Evolutionary conservation across 2,329 filamentous ascomycete species (phyloP).

Genomic region (Aureobasidium namibiae): DNA sequence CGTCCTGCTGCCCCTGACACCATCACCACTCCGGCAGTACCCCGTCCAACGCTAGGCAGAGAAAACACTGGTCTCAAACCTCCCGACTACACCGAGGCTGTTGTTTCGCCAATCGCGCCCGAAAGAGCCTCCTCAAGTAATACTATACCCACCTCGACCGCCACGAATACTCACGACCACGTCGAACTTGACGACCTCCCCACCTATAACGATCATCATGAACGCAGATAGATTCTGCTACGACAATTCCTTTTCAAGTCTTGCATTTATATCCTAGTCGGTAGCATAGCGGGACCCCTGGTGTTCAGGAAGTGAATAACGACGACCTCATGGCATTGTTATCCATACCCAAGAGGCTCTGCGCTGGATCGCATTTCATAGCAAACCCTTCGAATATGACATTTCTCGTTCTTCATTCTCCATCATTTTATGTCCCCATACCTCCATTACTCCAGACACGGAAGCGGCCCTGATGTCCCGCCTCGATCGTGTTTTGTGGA

Average conservation of each 20-base stretch:
- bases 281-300: neutral
- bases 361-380: neutral
- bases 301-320: neutral
- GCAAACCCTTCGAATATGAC: neutral
- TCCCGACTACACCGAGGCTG: slow-evolving; percentile 32
- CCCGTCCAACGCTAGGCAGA: slow-evolving; percentile 31
- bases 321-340: neutral
- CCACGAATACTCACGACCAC: neutral
- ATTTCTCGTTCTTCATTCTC: neutral
- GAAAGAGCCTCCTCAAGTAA: neutral
- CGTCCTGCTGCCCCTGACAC: neutral
- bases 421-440: neutral
- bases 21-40: slow-evolving; percentile 23
- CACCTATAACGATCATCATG: neutral
- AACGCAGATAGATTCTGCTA: slow-evolving; percentile 7
- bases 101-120: neutral
- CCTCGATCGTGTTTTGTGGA: neutral
- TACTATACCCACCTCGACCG: neutral
- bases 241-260: neutral
- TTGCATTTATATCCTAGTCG: neutral
- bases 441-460: neutral
- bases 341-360: neutral
- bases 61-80: slow-evolving; percentile 30
- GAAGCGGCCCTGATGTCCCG: slow-evolving; percentile 1
- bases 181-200: neutral